Conservation (phyloP, 2,329 filamentous ascomycete genomes). For the Sclerotiophoma versabilis region DNA sequence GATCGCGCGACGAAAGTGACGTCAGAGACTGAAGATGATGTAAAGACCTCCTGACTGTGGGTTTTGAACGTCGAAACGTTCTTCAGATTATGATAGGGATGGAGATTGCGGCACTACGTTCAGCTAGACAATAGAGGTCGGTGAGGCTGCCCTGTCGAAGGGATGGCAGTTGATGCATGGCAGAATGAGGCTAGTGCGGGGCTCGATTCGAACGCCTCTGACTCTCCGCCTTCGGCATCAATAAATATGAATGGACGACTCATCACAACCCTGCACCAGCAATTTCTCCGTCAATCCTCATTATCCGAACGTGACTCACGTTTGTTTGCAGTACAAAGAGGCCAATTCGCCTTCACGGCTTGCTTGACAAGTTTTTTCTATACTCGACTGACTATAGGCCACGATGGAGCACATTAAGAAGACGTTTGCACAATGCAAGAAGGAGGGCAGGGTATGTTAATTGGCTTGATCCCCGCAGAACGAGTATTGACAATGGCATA, state of each 20-base stretch:
- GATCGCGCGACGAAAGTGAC: constrained; percentile 9
- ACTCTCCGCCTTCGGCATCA: constrained; percentile 26
- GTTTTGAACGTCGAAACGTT: background rate
- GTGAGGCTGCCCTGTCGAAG: constrained; percentile 7
- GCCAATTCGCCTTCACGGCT: constrained; percentile 16
- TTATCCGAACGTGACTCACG: constrained; percentile 17
- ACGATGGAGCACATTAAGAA: constrained; percentile 58
- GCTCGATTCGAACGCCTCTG: constrained; percentile 21
- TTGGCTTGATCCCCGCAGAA: background rate
- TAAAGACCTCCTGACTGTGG: background rate
- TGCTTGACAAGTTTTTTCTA: constrained; percentile 7
- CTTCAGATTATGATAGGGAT: background rate
- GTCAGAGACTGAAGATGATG: background rate
- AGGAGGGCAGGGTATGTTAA: constrained; percentile 53
- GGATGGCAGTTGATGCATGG: constrained; percentile 5
- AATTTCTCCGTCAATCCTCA: constrained; percentile 12
- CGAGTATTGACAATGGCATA: constrained; percentile 48
- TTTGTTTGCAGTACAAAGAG: constrained; percentile 12
- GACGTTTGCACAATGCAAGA: constrained; percentile 60
- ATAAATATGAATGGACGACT: constrained; percentile 23
- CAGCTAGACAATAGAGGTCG: background rate
- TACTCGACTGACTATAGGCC: constrained; percentile 2
- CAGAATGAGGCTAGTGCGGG: constrained; percentile 20
- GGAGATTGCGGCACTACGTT: background rate
- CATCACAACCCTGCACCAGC: constrained; percentile 14